Conservation (phyloP, 2,329 filamentous ascomycete species). For the Colletotrichum chrysophilum region DNA sequence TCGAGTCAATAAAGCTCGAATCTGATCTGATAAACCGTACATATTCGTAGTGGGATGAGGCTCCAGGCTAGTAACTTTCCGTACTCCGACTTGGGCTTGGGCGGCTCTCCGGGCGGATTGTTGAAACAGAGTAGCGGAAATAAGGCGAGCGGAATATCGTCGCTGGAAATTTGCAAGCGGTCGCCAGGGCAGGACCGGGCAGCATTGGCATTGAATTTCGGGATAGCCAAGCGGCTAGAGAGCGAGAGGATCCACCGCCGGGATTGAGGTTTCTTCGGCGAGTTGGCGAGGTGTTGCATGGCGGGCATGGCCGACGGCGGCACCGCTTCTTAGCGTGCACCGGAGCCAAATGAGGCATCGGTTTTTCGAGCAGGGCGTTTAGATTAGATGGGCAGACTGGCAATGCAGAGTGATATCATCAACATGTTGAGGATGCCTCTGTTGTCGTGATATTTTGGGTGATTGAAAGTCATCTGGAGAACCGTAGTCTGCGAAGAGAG, state of each 20-base stretch:
- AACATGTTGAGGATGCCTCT: neutral
- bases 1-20: neutral
- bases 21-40: neutral
- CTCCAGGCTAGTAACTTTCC: neutral
- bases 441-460: neutral
- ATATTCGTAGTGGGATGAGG: neutral
- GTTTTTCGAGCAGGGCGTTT: neutral
- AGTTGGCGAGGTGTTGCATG: neutral
- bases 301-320: neutral
- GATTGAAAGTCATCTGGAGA: neutral
- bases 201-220: neutral
- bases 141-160: neutral
- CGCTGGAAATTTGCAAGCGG: neutral
- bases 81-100: neutral
- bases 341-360: neutral
- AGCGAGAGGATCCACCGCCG: neutral
- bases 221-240: neutral
- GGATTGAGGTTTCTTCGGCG: neutral
- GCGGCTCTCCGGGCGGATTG: neutral
- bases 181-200: neutral
- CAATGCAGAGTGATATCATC: slow-evolving; percentile 9
- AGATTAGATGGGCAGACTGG: neutral
- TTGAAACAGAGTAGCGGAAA: neutral
- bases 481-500: neutral
- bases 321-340: neutral